Evolutionary conservation across 2,329 filamentous ascomycete species (phyloP).

Genomic region (Stagonosporopsis vannaccii): DNA sequence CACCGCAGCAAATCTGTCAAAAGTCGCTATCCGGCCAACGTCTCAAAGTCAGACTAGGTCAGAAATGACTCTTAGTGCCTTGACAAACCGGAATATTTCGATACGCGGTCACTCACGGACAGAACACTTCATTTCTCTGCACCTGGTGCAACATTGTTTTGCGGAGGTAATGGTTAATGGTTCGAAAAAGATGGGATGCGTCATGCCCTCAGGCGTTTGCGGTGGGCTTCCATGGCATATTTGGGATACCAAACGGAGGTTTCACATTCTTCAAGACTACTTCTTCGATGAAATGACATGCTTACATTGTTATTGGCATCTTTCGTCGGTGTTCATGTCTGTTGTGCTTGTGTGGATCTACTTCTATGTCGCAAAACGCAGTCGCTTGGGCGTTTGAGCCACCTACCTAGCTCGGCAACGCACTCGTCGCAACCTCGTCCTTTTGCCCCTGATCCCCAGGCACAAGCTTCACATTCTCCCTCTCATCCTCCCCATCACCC

Average conservation of each 20-base stretch:
- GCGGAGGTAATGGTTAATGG: constrained; percentile 11
- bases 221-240: neutral
- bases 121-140: neutral
- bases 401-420: constrained; percentile 22
- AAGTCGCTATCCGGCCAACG: neutral
- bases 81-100: neutral
- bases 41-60: neutral
- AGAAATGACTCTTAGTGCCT: neutral
- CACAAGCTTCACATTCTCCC: constrained; percentile 10
- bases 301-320: neutral
- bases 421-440: constrained; percentile 16
- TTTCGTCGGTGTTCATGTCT: neutral
- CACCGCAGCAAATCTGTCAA: neutral
- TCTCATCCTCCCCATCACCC: constrained; percentile 1
- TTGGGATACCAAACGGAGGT: constrained; percentile 10
- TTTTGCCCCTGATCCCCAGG: constrained; percentile 17
- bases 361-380: neutral
- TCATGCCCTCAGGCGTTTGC: constrained; percentile 1
- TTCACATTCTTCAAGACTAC: neutral
- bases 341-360: neutral
- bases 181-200: neutral
- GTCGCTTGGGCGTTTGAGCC: neutral
- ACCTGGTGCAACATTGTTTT: neutral
- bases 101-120: neutral
- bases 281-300: neutral